phyloP scores from a whole-genome alignment of 2,329 filamentous ascomycete genomes.

The Decorospora gaudefroyi region DNA sequence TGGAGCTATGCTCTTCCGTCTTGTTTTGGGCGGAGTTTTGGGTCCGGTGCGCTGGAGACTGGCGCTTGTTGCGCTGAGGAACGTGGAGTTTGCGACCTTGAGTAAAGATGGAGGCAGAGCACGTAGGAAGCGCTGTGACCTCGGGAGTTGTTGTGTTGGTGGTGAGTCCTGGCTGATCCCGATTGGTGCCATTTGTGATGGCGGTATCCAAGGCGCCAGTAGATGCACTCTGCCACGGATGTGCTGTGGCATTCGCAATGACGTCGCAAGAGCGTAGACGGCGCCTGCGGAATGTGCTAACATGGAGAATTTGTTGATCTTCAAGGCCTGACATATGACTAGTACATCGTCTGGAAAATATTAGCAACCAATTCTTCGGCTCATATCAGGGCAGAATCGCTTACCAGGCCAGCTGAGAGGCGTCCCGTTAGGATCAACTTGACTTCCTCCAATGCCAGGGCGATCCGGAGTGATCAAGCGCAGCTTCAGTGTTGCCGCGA shows the following conservation, averaged over 20 bases:
- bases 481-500: constrained; percentile 84
- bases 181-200: constrained; percentile 59
- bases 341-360: constrained; percentile 72
- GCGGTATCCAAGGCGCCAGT: constrained; percentile 94
- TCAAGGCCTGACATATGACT: constrained; percentile 87
- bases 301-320: constrained; percentile 94
- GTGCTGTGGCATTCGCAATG: constrained; percentile 92
- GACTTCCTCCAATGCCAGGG: constrained; percentile 91
- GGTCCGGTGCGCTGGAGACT: constrained; percentile 64
- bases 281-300: constrained; percentile 94
- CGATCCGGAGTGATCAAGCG: constrained; percentile 92
- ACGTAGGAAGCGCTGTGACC: constrained; percentile 86
- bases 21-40: constrained; percentile 55
- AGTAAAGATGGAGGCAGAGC: constrained; percentile 88
- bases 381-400: constrained; percentile 31
- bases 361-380: constrained; percentile 49
- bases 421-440: constrained; percentile 80
- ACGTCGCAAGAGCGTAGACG: constrained; percentile 96
- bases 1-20: constrained; percentile 37
- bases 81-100: constrained; percentile 92
- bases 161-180: constrained; percentile 72
- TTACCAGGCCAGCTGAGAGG: constrained; percentile 92
- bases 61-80: constrained; percentile 89
- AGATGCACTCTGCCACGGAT: constrained; percentile 93
- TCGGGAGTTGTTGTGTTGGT: constrained; percentile 83